A percentile compares a stretch with the other conserved stretches of the same genome.
Evolutionary conservation across 2,329 filamentous ascomycete species (phyloP).

Genomic region (Ophiosphaerella herpotricha): DNA sequence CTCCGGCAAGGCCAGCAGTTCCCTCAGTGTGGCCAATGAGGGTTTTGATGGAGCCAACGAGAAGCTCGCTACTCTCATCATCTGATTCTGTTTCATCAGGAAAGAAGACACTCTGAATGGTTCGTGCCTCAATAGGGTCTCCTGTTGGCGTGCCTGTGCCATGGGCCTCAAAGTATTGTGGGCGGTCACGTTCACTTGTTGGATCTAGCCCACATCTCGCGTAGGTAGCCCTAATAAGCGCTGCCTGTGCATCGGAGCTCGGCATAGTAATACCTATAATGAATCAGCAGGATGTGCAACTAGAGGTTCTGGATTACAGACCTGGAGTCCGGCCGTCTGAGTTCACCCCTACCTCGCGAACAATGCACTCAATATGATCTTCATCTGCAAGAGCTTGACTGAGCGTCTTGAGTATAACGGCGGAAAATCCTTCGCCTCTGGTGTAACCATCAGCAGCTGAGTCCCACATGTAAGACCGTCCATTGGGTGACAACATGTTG

Average conservation of each 20-base stretch:
- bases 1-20: conserved; percentile 43
- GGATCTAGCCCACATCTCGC: background rate
- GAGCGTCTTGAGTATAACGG: no score
- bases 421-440: no score
- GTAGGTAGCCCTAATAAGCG: background rate
- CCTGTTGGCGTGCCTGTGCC: conserved; percentile 58
- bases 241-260: background rate
- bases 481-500: no score
- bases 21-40: conserved; percentile 50
- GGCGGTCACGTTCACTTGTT: background rate
- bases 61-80: background rate
- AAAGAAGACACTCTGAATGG: conserved; percentile 22
- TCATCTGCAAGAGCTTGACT: no score
- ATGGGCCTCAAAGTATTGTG: background rate
- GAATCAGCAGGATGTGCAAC: no score
- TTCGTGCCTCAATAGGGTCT: conserved; percentile 23
- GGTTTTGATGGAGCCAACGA: conserved; percentile 32
- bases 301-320: background rate
- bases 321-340: background rate
- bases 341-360: no score
- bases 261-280: background rate
- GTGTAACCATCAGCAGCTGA: no score
- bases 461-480: no score
- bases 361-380: no score
- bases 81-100: background rate